Evolutionary conservation across 352 stramenopile genomes (phyloP).

Genomic region (Lagenidium sp.): DNA sequence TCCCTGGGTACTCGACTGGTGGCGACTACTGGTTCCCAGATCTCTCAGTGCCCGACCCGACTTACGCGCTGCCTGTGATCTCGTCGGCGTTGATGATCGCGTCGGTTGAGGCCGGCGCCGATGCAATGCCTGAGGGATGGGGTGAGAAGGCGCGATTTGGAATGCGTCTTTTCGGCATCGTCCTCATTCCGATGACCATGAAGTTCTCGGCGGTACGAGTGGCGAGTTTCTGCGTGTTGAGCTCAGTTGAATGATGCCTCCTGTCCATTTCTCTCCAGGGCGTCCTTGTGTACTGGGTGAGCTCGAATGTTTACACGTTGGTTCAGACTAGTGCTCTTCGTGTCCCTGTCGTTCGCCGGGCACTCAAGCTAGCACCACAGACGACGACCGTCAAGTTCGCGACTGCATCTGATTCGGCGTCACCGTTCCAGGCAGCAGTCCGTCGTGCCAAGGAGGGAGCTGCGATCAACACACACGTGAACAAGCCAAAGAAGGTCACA

Average conservation of each 20-base stretch:
- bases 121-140: conserved; percentile 52
- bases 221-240: background rate
- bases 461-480: conserved; percentile 55
- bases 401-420: conserved; percentile 14
- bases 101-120: conserved; percentile 58
- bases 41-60: conserved; percentile 65
- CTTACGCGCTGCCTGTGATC: conserved; percentile 66
- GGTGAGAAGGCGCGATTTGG: conserved; percentile 68
- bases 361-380: conserved; percentile 15
- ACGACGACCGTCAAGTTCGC: conserved; percentile 23
- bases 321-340: conserved; percentile 50
- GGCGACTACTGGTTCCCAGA: conserved; percentile 80
- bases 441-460: conserved; percentile 54
- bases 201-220: conserved; percentile 72
- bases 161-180: conserved; percentile 61
- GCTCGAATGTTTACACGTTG: conserved; percentile 74
- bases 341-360: conserved; percentile 39
- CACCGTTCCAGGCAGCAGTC: conserved; percentile 72
- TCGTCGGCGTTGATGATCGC: conserved; percentile 72
- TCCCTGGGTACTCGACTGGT: conserved; percentile 61
- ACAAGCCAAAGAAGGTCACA: conserved; percentile 37
- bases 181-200: conserved; percentile 72
- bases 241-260: background rate
- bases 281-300: conserved; percentile 85
- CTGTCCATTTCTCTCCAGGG: conserved; percentile 24